These are phyloP conservation scores for Fusarium temperatum DNA, from an alignment of 2,329 filamentous ascomycete species.

Conservation along the genomic window DNA sequence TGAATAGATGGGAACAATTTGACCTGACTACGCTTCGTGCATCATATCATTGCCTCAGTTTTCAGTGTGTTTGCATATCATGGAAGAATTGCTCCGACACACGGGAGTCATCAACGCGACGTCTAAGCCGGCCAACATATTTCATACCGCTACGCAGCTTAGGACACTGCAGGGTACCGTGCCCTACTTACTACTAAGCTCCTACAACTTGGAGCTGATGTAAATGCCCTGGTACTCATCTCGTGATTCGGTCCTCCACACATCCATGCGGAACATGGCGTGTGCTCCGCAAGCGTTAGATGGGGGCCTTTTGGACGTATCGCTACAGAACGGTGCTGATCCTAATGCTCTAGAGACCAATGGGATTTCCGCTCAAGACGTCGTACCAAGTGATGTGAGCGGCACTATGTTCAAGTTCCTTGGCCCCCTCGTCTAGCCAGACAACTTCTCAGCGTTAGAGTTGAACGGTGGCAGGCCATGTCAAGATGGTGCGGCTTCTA, in stretches of 20 bases:
- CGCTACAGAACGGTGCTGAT: no score
- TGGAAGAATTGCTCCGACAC: not conserved
- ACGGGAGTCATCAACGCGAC: fast-evolving
- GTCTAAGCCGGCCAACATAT: fast-evolving
- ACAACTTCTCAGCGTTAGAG: no score
- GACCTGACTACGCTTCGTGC: fast-evolving
- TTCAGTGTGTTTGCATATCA: not conserved
- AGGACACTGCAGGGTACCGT: not conserved
- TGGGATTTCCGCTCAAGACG: no score
- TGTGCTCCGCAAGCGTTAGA: not conserved
- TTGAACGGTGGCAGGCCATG: not conserved
- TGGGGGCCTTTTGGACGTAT: not conserved
- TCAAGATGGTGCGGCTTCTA: no score
- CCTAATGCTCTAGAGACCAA: not conserved
- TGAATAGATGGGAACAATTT: fast-evolving
- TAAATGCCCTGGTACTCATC: no score
- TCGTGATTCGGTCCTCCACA: no score
- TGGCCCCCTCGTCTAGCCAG: no score
- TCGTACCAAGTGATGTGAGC: no score
- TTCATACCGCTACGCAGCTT: no score
- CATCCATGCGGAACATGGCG: not conserved
- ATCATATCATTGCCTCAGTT: fast-evolving
- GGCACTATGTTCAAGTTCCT: no score
- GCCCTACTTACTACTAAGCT: fast-evolving
- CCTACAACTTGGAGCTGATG: no score